Evolutionary conservation across 2,329 filamentous ascomycete species (phyloP).

Genomic region (Ophiostoma ulmi): DNA sequence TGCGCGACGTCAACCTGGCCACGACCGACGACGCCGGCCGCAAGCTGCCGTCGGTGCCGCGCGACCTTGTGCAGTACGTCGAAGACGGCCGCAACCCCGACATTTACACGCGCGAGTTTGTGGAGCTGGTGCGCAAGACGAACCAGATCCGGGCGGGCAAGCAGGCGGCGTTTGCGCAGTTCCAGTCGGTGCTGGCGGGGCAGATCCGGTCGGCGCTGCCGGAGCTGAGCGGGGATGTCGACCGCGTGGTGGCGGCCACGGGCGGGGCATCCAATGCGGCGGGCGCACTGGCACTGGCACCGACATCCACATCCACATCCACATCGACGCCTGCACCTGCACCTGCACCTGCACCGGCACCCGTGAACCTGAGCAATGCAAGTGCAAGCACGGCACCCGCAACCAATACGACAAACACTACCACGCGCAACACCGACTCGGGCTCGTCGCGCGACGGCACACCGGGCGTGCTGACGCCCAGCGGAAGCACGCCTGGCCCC

Average conservation of each 20-base stretch:
- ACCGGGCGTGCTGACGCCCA: neutral
- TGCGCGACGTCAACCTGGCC: slow-evolving; percentile 40
- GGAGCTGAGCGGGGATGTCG: slow-evolving; percentile 52
- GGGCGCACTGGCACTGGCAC: neutral
- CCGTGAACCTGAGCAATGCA: neutral
- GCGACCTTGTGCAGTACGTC: slow-evolving; percentile 62
- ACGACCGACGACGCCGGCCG: slow-evolving; percentile 29
- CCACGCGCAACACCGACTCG: slow-evolving; percentile 9
- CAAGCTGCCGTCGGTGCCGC: slow-evolving; percentile 51
- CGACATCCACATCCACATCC: neutral
- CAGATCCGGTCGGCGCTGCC: slow-evolving; percentile 56
- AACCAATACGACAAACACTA: neutral
- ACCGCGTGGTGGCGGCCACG: slow-evolving; percentile 46
- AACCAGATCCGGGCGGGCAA: slow-evolving; percentile 66
- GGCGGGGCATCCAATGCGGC: slow-evolving; percentile 22
- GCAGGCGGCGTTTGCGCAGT: slow-evolving; percentile 54
- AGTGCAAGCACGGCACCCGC: neutral
- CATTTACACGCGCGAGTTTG: slow-evolving; percentile 69
- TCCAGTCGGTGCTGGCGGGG: slow-evolving; percentile 57
- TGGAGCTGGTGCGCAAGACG: slow-evolving; percentile 59
- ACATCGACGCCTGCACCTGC: neutral
- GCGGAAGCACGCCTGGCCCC: slow-evolving; percentile 13
- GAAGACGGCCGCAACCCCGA: slow-evolving; percentile 67
- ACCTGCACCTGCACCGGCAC: neutral
- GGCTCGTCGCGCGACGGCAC: slow-evolving; percentile 12